Conservation (phyloP, 108 stramenopile genomes). For the Nitzschia putrida region DNA sequence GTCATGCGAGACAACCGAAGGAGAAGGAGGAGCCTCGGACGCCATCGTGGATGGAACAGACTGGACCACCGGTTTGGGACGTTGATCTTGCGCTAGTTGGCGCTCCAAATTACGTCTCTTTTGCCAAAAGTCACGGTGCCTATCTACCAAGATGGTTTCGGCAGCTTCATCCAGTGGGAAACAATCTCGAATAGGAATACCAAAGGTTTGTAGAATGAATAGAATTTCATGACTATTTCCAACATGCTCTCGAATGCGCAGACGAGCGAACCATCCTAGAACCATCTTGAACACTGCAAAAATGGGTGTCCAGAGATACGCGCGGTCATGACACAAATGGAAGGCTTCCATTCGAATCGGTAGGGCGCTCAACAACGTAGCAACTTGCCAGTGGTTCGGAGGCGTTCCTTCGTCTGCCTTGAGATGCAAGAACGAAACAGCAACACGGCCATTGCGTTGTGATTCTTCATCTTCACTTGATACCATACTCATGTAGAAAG, state of each 20-base stretch:
- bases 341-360: constrained; percentile 21
- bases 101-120: constrained; percentile 22
- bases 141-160: background rate
- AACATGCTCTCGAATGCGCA: constrained; percentile 14
- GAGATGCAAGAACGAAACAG: constrained; percentile 1
- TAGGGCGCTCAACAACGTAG: constrained; percentile 8
- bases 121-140: constrained; percentile 2
- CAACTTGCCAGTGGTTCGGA: constrained; percentile 15
- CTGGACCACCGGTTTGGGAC: background rate
- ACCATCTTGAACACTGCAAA: constrained; percentile 18
- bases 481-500: constrained; percentile 23
- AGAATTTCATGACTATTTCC: background rate
- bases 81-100: background rate
- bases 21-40: background rate
- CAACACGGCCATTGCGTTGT: constrained; percentile 15
- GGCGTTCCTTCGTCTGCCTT: background rate
- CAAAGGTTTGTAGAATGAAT: constrained; percentile 22
- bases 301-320: constrained; percentile 1
- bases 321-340: constrained; percentile 24
- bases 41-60: background rate
- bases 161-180: constrained; percentile 12
- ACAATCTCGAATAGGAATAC: constrained; percentile 6
- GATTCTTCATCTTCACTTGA: constrained; percentile 20
- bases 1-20: background rate
- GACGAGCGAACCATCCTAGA: background rate